Base-by-base conservation (phyloP, 257 asterid genomes). In the Nicotiana tabacum region DNA sequence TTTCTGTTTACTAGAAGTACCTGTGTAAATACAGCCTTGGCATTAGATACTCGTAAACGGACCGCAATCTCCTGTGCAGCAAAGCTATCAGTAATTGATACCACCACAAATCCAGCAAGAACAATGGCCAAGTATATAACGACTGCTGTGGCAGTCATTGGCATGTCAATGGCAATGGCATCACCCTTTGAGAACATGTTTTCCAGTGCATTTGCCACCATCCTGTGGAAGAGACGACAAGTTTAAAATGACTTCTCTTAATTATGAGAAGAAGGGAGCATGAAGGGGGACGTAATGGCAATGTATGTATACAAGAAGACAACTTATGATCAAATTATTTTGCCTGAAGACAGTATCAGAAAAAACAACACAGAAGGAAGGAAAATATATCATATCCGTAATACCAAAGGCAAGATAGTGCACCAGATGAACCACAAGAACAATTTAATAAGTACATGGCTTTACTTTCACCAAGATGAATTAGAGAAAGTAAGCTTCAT, bases 31-130 rank as follows among this genome's bases (percentile, higher is more conserved):
- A 95, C 83, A 12, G 88, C 98, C 87, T 90, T 93, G 33, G 99
- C 94, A 84, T 92, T 87, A 72, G 99, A 92, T 18, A 92, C 87
- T 6, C 95, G 92, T 81, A 95, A 77, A 43, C 98, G 96, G 82
- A 93, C 90, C 33, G 96, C 95, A 72, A 95, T 95, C 87, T 94
- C 99, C 86, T 87, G 89, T 30, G 97, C 91, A 30, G 97, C 99
- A 87, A 95, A 95, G 91, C 99, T 95, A 89, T 95, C 99, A 58
- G 99, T 97, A 37, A 95, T 94, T 39, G 99, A 94, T 46, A 94
- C 98, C 29, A 93, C 98, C 69, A 91, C 91, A 69, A 90, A 77
- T 61, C 99, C 98, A 10, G 95, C 93, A 74, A 94, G 95, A 57
- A 95, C 90, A 72, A 90, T 92, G 35, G 97, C 97, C 91, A 95